Evolutionary conservation across 2,329 filamentous ascomycete genomes (phyloP), one percentile per base, ranked within the genome.

Genomic region (Aspergillus tamarii): DNA sequence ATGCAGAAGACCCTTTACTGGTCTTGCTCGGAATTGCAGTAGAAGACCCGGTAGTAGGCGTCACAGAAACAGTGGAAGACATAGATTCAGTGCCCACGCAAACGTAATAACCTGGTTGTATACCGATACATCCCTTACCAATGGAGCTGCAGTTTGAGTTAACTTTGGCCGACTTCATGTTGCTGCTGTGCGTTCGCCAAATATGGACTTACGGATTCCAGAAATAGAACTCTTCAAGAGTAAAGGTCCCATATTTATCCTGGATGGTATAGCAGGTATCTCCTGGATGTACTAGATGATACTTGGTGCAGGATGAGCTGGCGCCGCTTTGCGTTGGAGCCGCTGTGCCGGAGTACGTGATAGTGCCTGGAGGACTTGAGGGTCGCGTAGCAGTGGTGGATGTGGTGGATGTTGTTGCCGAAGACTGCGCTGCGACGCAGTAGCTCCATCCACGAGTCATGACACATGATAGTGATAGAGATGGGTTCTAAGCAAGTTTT

Each of bases 371-470:
- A 16, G 57, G 10, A 12, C 16, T 10, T 3, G 57, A 26, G 21
- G 61, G 41, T 0, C 41, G 41, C 19, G 8, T 45, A 21, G 41
- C 41, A 1, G 41, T 45, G n/a, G 2, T 21, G 39, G 39, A 43
- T 43, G 41, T 59, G 7, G 30, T 32, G 32, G 50, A 52, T 9
- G 63, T 63, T 36, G 60, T 52, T 16, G 39, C 14, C 12, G 58
- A 43, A 7, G 50, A n/a, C 0, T 57, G 53, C 2, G 53, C 46
- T 12, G 58, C 58, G 19, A 65, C 64, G 21, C 58, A 65, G 21
- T 65, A 65, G 34, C 61, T 65, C 61, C 54, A 61, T 36, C 64
- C 61, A 23, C 36, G 57, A 19, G 12, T 59, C 32, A 65, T 21
- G 1, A 43, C 19, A 52, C 64, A 65, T 3, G 53, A 45, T 1